These are phyloP conservation scores for Epichloe bromicola DNA, from an alignment of 2,329 filamentous ascomycete genomes.

Conservation along the genomic window DNA sequence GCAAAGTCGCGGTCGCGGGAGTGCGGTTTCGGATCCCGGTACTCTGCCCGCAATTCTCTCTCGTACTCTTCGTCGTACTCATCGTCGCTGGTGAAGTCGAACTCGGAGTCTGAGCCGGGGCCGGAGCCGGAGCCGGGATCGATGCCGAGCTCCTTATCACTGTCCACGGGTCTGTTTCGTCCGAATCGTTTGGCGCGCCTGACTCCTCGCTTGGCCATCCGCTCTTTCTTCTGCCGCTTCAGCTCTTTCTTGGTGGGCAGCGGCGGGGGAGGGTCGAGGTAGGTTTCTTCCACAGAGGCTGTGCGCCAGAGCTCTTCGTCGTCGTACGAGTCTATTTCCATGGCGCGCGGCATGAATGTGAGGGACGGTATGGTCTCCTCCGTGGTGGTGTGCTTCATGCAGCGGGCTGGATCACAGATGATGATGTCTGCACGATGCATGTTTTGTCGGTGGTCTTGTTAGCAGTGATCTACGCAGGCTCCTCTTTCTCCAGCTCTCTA, in stretches of 20 bases:
- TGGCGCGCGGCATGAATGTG: constrained; percentile 12
- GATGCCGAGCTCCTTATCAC: not conserved
- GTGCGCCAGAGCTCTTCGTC: not conserved
- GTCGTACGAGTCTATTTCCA: too few relatives aligned
- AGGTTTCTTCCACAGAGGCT: constrained; percentile 12
- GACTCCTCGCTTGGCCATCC: not conserved
- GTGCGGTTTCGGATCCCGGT: constrained; percentile 10
- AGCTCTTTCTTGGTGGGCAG: constrained; percentile 3
- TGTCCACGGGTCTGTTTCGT: not conserved
- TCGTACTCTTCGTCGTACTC: not conserved
- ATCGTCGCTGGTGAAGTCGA: not conserved
- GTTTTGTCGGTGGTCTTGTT: not conserved
- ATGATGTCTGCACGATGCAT: not conserved
- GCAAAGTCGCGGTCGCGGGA: constrained; percentile 15
- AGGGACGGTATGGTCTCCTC: constrained; percentile 11
- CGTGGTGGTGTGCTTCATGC: constrained; percentile 13
- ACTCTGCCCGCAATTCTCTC: constrained; percentile 8
- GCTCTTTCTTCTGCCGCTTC: not conserved
- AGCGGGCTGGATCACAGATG: constrained; percentile 11
- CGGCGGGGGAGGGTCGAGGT: constrained; percentile 16
- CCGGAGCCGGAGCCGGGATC: not conserved
- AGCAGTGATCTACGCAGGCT: too few relatives aligned
- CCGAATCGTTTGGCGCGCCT: not conserved
- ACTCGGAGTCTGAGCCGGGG: not conserved
- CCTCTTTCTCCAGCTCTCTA: too few relatives aligned